A percentile compares a stretch with the other conserved stretches of the same genome.
phyloP scores from a whole-genome alignment of 768 basidiomycete genomes.

The Suillus hirtellus region DNA sequence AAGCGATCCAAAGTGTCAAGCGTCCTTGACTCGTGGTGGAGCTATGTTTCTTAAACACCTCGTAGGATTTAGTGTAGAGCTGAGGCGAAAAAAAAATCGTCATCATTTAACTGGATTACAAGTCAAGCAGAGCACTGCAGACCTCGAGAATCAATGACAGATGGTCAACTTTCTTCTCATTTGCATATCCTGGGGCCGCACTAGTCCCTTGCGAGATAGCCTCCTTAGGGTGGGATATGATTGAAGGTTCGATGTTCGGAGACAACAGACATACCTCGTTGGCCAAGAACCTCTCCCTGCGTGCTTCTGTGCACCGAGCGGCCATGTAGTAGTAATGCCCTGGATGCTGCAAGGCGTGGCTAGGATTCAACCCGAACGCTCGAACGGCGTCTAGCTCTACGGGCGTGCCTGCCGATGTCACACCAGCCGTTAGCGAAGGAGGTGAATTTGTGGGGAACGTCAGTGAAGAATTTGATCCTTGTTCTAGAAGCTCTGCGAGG shows the following conservation, averaged over 20 bases:
- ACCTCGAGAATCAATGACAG: conserved; percentile 82
- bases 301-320: conserved; percentile 78
- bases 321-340: conserved; percentile 88
- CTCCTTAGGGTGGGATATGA: conserved; percentile 4
- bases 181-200: conserved; percentile 70
- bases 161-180: conserved; percentile 94
- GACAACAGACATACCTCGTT: conserved; percentile 47
- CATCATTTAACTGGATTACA: conserved; percentile 3
- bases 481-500: conserved; percentile 87
- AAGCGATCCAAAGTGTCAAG: conserved; percentile 87
- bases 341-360: conserved; percentile 83
- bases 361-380: conserved; percentile 73
- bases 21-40: conserved; percentile 63
- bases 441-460: conserved; percentile 62
- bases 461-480: conserved; percentile 66
- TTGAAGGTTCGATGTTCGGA: background rate
- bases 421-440: conserved; percentile 27
- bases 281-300: conserved; percentile 66
- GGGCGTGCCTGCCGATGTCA: conserved; percentile 24
- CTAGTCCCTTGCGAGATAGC: conserved; percentile 35
- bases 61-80: conserved; percentile 95
- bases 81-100: conserved; percentile 31
- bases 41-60: conserved; percentile 82
- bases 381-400: conserved; percentile 62
- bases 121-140: conserved; percentile 12